A percentile compares a stretch with the other conserved stretches of the same genome.
Evolutionary conservation across 306 rosid species (phyloP).

Genomic region (Quercus parvula): DNA sequence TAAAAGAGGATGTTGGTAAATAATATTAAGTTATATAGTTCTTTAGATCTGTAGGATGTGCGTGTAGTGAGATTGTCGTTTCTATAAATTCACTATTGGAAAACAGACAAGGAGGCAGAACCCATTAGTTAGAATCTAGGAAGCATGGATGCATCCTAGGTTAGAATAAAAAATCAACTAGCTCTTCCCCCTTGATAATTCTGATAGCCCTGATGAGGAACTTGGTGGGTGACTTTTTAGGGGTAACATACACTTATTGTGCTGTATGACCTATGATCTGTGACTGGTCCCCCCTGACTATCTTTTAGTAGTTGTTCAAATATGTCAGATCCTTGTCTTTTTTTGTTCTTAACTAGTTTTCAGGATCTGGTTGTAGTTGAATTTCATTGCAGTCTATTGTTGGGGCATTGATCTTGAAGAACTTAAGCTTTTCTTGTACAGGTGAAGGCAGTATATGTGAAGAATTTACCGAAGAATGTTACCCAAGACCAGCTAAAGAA

Average conservation of each 20-base stretch:
- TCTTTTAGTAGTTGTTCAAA: neutral
- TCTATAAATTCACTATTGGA: neutral
- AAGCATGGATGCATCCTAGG: no score
- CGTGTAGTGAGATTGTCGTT: neutral
- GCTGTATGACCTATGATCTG: neutral
- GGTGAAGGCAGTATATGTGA: conserved; percentile 95
- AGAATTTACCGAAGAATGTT: conserved; percentile 82
- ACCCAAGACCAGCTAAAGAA: conserved; percentile 86
- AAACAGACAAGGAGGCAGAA: neutral
- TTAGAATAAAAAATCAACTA: neutral
- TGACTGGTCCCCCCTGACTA: neutral
- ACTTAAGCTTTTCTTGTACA: conserved; percentile 27
- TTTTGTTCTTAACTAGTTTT: neutral
- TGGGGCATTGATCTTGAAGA: conserved; percentile 16
- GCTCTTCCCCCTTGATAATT: neutral
- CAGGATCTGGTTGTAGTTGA: neutral
- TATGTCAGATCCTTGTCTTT: neutral
- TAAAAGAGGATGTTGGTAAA: no score
- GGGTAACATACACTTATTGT: neutral
- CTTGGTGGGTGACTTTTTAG: neutral
- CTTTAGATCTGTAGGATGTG: neutral
- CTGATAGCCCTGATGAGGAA: neutral
- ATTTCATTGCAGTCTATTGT: neutral
- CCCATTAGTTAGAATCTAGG: neutral
- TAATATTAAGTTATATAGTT: neutral